Evolutionary conservation across 768 basidiomycete genomes (phyloP).

Genomic region (Gyrodon lividus): DNA sequence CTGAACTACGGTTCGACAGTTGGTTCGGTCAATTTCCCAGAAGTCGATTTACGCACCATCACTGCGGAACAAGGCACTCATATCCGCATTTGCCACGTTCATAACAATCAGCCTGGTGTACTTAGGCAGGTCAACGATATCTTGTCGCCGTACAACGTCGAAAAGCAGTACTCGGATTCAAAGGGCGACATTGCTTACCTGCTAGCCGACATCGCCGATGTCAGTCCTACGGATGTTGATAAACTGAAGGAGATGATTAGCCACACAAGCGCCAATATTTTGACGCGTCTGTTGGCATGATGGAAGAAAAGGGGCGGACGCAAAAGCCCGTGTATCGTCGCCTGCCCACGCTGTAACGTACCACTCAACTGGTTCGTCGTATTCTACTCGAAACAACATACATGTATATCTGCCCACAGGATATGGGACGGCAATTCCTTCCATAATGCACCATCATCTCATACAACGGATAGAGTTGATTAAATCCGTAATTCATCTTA

Average conservation of each 20-base stretch:
- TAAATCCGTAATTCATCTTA: slow-evolving; percentile 8
- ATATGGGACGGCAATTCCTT: neutral
- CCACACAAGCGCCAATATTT: slow-evolving; percentile 80
- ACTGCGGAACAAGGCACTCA: slow-evolving; percentile 75
- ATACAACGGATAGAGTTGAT: slow-evolving; percentile 16
- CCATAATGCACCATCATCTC: neutral
- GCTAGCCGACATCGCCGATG: slow-evolving; percentile 94
- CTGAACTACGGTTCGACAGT: slow-evolving; percentile 88
- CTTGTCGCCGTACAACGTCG: slow-evolving; percentile 93
- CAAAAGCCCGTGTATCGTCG: neutral
- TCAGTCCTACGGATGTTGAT: slow-evolving; percentile 77
- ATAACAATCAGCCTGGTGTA: slow-evolving; percentile 94
- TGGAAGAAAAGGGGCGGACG: neutral
- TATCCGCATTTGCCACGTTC: slow-evolving; percentile 92
- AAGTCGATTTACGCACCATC: slow-evolving; percentile 94
- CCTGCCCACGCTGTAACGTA: slow-evolving; percentile 11
- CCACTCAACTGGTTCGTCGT: slow-evolving; percentile 54
- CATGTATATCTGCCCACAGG: neutral
- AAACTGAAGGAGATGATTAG: slow-evolving; percentile 76
- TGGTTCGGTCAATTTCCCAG: slow-evolving; percentile 98
- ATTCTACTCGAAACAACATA: slow-evolving; percentile 18
- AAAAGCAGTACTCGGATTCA: slow-evolving; percentile 99
- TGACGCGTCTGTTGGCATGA: slow-evolving; percentile 81
- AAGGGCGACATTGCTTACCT: slow-evolving; percentile 92
- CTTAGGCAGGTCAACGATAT: slow-evolving; percentile 93